These are phyloP conservation scores for Heliocybe sulcata DNA, from an alignment of 1,284 basidiomycete genomes.

Conservation along the genomic window DNA sequence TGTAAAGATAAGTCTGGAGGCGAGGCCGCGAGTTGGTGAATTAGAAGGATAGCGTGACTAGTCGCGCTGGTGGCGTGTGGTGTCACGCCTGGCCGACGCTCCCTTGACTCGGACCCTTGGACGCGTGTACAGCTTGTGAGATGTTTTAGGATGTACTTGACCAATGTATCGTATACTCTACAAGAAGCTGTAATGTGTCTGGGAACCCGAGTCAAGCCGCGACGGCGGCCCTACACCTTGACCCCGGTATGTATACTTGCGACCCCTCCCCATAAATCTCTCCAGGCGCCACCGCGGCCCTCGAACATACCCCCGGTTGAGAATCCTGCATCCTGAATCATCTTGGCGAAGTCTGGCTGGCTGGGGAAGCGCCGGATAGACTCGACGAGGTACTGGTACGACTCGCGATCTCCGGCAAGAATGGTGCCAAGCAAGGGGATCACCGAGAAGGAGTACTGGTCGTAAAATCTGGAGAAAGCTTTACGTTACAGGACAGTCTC, in stretches of 20 bases:
- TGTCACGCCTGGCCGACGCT: neutral
- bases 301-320: slow-evolving; percentile 62
- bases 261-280: slow-evolving; percentile 81
- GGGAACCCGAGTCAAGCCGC: neutral
- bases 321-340: slow-evolving; percentile 88
- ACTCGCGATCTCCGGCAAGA: slow-evolving; percentile 90
- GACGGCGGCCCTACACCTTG: slow-evolving; percentile 42
- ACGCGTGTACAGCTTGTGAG: neutral
- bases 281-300: slow-evolving; percentile 85
- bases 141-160: neutral
- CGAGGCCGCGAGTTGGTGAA: too few relatives aligned
- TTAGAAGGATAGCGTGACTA: neutral
- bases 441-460: slow-evolving; percentile 94
- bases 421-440: slow-evolving; percentile 95
- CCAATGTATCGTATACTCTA: neutral
- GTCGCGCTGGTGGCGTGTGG: neutral
- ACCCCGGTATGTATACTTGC: slow-evolving; percentile 83
- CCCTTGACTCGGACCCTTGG: neutral
- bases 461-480: slow-evolving; percentile 67
- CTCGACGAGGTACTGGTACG: slow-evolving; percentile 97
- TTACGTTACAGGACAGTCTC: neutral
- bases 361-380: slow-evolving; percentile 94
- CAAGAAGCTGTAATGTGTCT: neutral
- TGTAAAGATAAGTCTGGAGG: neutral
- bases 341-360: slow-evolving; percentile 84